A percentile compares a stretch with the other conserved stretches of the same genome.
phyloP scores from a whole-genome alignment of 441 rosid genomes.

The Heliophila coronopifolia region DNA sequence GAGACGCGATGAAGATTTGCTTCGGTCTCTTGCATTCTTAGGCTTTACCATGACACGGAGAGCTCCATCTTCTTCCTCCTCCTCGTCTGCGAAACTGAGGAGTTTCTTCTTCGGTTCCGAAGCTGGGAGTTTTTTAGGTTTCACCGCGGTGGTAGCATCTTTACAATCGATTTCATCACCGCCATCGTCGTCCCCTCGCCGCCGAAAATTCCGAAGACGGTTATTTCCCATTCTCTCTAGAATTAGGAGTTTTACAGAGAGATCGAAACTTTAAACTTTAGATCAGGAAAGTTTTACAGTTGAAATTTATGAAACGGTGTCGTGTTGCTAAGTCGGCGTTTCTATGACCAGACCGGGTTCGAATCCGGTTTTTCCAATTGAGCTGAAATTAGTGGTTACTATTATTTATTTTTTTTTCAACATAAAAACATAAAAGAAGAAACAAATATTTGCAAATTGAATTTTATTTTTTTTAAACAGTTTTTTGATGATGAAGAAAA shows the following conservation, averaged over 20 bases:
- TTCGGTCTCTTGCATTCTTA: constrained; percentile 23
- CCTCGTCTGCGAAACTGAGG: constrained; percentile 70
- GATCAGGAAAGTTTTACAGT: too few species aligned
- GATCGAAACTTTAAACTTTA: constrained; percentile 4
- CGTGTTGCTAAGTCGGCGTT: too few species aligned
- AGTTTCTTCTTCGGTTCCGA: constrained; percentile 41
- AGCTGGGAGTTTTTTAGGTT: constrained; percentile 46
- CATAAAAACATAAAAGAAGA: too few species aligned
- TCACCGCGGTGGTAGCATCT: constrained; percentile 27
- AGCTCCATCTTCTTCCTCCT: constrained; percentile 36
- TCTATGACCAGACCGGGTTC: too few species aligned
- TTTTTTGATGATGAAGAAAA: constrained; percentile 16
- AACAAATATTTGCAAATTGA: too few species aligned
- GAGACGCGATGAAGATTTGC: constrained; percentile 38
- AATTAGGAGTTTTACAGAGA: constrained; percentile 23
- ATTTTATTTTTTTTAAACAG: too few species aligned
- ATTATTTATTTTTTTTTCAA: too few species aligned
- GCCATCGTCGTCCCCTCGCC: constrained; percentile 53
- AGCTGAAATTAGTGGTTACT: too few species aligned
- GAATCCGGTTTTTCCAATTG: too few species aligned
- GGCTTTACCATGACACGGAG: constrained; percentile 23
- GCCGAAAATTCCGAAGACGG: constrained; percentile 65
- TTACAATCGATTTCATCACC: constrained; percentile 29
- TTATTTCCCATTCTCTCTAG: constrained; percentile 33
- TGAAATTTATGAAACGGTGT: too few species aligned